These are phyloP conservation scores for Alternaria triticina DNA, from an alignment of 2,329 filamentous ascomycete genomes.

Conservation along the genomic window DNA sequence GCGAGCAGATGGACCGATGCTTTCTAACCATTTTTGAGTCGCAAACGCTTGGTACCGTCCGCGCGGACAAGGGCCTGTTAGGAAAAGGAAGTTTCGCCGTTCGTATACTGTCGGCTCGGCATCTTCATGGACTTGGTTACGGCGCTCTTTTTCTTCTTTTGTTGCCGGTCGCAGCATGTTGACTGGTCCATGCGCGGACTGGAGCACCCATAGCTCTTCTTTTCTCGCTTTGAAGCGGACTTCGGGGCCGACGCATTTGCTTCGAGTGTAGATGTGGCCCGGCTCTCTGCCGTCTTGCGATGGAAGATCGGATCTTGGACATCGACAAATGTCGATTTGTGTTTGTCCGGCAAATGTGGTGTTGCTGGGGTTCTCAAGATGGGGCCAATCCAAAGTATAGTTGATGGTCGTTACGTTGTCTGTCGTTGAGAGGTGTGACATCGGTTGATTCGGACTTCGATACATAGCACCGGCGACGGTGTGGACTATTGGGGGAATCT, in stretches of 20 bases:
- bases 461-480: conserved; percentile 10
- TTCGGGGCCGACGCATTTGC: conserved; percentile 31
- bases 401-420: conserved; percentile 46
- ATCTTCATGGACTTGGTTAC: conserved; percentile 29
- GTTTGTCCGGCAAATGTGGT: conserved; percentile 35
- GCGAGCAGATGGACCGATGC: conserved; percentile 19
- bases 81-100: conserved; percentile 32
- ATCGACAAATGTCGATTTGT: conserved; percentile 37
- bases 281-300: conserved; percentile 10
- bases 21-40: conserved; percentile 32
- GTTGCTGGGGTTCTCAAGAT: conserved; percentile 39
- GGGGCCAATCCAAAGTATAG: conserved; percentile 38
- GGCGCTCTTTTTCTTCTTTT: conserved; percentile 18
- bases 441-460: conserved; percentile 20
- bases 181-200: conserved; percentile 29
- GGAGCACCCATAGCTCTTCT: conserved; percentile 35
- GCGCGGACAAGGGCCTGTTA: conserved; percentile 39
- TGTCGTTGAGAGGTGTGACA: conserved; percentile 36
- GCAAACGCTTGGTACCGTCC: conserved; percentile 45
- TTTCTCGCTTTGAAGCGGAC: conserved; percentile 24
- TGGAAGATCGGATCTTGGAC: conserved; percentile 18
- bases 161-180: conserved; percentile 40
- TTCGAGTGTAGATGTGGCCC: conserved; percentile 42
- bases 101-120: conserved; percentile 35
- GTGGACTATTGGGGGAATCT: neutral